A percentile compares a stretch with the other conserved stretches of the same genome.
Conservation (phyloP, 208 protist genomes). For the Acanthamoeba pearcei region DNA sequence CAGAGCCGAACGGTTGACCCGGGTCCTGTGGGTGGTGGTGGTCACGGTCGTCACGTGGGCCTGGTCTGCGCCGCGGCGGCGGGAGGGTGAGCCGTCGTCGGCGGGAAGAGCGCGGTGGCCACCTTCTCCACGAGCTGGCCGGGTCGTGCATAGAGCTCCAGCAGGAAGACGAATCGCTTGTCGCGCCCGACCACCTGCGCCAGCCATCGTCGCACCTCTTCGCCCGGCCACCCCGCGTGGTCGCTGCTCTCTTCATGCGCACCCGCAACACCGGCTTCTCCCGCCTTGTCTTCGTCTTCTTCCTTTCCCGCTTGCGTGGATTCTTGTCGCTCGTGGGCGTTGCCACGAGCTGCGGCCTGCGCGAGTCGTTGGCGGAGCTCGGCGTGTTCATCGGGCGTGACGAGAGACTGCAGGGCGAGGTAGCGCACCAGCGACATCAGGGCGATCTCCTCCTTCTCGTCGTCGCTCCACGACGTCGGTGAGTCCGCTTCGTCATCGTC, state of each 20-base stretch:
- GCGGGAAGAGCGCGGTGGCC: slow-evolving; percentile 9
- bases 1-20: too few species aligned
- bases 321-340: neutral
- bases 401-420: neutral
- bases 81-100: neutral
- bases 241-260: neutral
- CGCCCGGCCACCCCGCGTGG: neutral
- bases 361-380: neutral
- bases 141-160: neutral
- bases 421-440: slow-evolving; percentile 1
- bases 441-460: slow-evolving; percentile 20
- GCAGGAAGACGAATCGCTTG: neutral
- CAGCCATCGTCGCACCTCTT: slow-evolving; percentile 4
- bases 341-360: neutral
- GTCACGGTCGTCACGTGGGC: too few species aligned
- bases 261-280: neutral
- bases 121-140: neutral
- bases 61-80: too few species aligned
- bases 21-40: too few species aligned
- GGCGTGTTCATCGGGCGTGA: neutral
- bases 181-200: neutral
- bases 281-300: neutral
- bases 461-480: neutral
- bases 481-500: neutral
- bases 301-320: neutral